Base-by-base conservation (phyloP, 2,329 filamentous ascomycete species). In the Aspergillus neoniger region DNA sequence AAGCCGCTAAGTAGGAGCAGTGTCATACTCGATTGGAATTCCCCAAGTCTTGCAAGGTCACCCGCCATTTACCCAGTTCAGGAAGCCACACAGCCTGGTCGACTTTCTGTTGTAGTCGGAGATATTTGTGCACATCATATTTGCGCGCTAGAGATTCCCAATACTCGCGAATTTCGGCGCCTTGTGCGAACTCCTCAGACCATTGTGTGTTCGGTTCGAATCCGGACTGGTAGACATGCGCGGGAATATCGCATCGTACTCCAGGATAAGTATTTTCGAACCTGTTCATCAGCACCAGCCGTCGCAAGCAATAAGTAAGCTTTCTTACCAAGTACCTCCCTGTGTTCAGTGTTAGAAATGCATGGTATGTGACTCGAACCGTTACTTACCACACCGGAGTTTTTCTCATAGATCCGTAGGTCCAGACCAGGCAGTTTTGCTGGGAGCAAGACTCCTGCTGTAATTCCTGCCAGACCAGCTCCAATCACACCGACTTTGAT, bases 181-280 rank as follows among this genome's bases (percentile, higher is more conserved):
- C 88, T 39, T 85, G 84, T 0, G 88, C 84, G 67, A 90, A 91
- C 61, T 87, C 81, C 66, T 90, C 86, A 0, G 82, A 82, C 89
- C 89, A 92, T 64, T 89, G 80, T 0, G 82, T 84, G 58, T 91
- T 91, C 0, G 88, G 87, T 6, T 81, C 80, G 70, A 90, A 91
- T 0, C 85, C 86, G 7, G 84, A 84, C 69, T 91, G 88, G 67
- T 91, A 91, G 19, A 88, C 86, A 70, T 90, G 86, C 0, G 87
- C 84, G 0, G 88, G 87, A 14, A 91, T 85, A 70, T 91, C 88
- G 65, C 88, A 91, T 44, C 86, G 78, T 0, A 89, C 86, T 1
- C 87, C 88, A 0, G 87, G 87, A 63, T 89, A 90, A 4, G 73
- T 76, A 56, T 81, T 82, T 57, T 81, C 77, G 63, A 77, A 66